phyloP scores from a whole-genome alignment of 768 basidiomycete species.

The Auricularia sp. region DNA sequence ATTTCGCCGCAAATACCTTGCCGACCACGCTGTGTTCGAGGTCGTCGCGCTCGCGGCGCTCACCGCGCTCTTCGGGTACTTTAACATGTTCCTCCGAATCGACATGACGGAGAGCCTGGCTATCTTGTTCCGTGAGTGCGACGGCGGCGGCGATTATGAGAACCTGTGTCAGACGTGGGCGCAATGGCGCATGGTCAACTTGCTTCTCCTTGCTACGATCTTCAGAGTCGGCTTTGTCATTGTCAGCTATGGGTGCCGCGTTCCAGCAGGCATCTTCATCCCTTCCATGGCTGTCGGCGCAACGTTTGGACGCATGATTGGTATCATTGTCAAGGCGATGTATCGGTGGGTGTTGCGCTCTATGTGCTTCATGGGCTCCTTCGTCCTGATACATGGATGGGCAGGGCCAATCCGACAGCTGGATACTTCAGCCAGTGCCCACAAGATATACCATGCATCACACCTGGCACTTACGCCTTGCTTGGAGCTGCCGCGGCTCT shows the following conservation, averaged over 20 bases:
- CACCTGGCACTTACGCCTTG: constrained; percentile 96
- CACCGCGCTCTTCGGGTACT: constrained; percentile 88
- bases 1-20: constrained; percentile 85
- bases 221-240: constrained; percentile 81
- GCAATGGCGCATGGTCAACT: constrained; percentile 94
- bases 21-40: constrained; percentile 75
- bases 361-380: not conserved
- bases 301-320: constrained; percentile 93
- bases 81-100: constrained; percentile 87
- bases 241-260: constrained; percentile 90
- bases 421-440: constrained; percentile 86
- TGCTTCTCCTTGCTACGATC: constrained; percentile 81
- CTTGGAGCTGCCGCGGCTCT: constrained; percentile 93
- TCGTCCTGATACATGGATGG: constrained; percentile 29
- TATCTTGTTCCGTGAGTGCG: constrained; percentile 91
- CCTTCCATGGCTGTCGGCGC: constrained; percentile 99
- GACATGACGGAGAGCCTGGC: constrained; percentile 98
- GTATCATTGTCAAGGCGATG: constrained; percentile 90
- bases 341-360: constrained; percentile 44
- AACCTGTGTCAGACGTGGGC: constrained; percentile 85
- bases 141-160: constrained; percentile 82
- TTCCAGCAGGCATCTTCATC: constrained; percentile 96
- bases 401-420: constrained; percentile 78
- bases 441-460: constrained; percentile 92
- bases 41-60: constrained; percentile 78